Conservation (phyloP, 306 rosid species). For the Lablab purpureus region DNA sequence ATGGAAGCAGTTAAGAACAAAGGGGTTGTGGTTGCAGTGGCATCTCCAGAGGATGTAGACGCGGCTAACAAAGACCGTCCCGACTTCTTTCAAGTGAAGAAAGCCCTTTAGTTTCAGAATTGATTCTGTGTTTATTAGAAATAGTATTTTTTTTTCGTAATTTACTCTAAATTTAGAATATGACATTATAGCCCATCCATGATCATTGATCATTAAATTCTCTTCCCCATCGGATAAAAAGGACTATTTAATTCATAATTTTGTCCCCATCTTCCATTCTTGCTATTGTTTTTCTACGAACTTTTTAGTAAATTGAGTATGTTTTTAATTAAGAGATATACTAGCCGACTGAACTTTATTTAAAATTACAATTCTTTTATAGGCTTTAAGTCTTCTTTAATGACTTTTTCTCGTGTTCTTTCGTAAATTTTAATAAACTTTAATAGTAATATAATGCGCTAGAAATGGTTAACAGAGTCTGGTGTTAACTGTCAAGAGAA, state of each 20-base stretch:
- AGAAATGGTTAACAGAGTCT: no score
- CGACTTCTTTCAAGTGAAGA: conserved; percentile 83
- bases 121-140: not conserved
- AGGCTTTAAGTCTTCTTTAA: no score
- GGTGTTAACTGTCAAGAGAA: no score
- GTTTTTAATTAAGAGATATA: no score
- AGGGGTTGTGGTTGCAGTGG: conserved; percentile 95
- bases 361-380: no score
- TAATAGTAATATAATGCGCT: no score
- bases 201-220: not conserved
- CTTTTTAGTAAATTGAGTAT: no score
- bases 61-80: conserved; percentile 70
- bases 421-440: no score
- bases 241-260: not conserved
- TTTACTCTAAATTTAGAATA: conserved; percentile 7
- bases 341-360: no score
- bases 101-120: conserved; percentile 64
- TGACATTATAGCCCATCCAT: not conserved
- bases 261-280: no score
- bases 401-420: no score
- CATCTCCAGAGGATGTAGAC: conserved; percentile 86
- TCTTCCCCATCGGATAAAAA: not conserved
- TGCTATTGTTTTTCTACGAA: no score
- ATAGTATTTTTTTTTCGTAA: conserved; percentile 21
- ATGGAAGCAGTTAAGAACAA: conserved; percentile 80